Base-by-base conservation (phyloP, 345 rosid species). In the Alliaria petiolata region DNA sequence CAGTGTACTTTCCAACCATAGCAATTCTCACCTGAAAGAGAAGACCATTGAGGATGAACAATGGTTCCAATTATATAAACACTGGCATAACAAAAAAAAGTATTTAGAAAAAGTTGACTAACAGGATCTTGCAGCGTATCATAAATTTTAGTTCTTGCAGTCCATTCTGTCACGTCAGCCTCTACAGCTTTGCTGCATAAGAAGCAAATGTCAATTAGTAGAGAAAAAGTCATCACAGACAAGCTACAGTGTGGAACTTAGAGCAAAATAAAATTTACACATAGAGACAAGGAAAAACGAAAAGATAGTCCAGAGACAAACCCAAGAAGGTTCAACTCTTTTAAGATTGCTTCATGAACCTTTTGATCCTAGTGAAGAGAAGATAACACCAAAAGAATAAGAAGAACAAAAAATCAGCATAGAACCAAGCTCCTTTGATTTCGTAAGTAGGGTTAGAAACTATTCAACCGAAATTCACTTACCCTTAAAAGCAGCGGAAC, bases 401-500 rank as follows among this genome's bases (percentile, higher is more conserved):
- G 49, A 69, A n/a, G 8, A 9, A 42, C 2, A 36, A 19, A n/a
- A n/a, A 33, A 50, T 28, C 33, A 42, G 43, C n/a, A 67, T 14
- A 19, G 33, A 65, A 56, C 72, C 54, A 67, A 57, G 34, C 19
- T 69, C 11, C 46, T 60, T 38, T 34, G 43, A 66, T 25, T 33
- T 22, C 2, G 25, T 19, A 31, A 36, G 20, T 30, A 70, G 16
- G 12, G 20, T 43, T 13, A 17, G 36, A 65, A 33, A 58, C 11
- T 59, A 49, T 26, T 49, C 19, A 58, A 40, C 44, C 28, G 17
- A 44, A 58, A 19, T 39, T 40, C 14, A 77, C 88, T 75, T 81
- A 95, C 99, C 76, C 84, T 87, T 14, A 95, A 71, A 53, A 95
- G 85, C 58, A 91, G 70, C 16, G 99, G 99, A 78, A 95, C 84